Evolutionary conservation across 345 rosid genomes (phyloP).

Genomic region (Brassica incana): DNA sequence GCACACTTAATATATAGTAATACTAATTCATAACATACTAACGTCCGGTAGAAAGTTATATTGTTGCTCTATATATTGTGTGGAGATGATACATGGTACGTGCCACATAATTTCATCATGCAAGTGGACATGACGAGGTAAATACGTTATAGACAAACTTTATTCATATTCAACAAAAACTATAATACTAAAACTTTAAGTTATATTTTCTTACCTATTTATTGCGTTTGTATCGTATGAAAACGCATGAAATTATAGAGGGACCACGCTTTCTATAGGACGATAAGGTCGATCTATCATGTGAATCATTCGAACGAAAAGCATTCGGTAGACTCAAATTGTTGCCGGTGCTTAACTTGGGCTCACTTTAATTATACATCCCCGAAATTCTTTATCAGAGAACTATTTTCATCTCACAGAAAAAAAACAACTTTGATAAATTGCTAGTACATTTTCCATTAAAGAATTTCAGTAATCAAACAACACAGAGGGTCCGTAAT

Average conservation of each 20-base stretch:
- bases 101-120: conserved; percentile 20
- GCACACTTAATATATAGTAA: neutral
- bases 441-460: conserved; percentile 6
- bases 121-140: conserved; percentile 22
- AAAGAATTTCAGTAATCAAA: conserved; percentile 26
- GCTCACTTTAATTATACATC: conserved; percentile 3
- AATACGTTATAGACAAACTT: neutral
- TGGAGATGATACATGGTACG: conserved; percentile 28
- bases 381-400: neutral
- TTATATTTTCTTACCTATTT: neutral
- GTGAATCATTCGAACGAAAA: conserved; percentile 7
- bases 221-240: conserved; percentile 33
- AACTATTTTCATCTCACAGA: neutral
- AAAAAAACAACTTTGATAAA: neutral
- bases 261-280: conserved; percentile 28
- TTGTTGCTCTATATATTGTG: neutral
- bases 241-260: conserved; percentile 26
- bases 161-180: neutral
- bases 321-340: neutral
- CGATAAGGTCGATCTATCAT: conserved; percentile 26
- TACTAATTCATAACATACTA: neutral
- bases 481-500: conserved; percentile 5
- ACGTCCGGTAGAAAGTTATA: conserved; percentile 1
- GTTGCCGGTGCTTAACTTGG: conserved; percentile 16
- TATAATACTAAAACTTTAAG: neutral